A percentile compares a stretch with the other conserved stretches of the same genome.
phyloP scores from a whole-genome alignment of 2,329 filamentous ascomycete species.

The Cladobotryum protrusum region DNA sequence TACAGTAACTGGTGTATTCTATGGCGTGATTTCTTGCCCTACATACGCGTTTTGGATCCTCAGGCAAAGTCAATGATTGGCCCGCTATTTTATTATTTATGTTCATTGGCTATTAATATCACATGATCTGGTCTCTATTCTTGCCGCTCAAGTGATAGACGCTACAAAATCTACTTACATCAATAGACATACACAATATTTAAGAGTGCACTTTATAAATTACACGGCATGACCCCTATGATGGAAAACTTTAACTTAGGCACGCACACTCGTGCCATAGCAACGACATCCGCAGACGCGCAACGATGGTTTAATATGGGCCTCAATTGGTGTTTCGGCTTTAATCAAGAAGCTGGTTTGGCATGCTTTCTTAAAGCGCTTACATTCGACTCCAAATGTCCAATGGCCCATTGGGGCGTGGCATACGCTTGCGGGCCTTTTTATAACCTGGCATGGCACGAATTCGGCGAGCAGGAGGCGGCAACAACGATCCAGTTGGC shows the following conservation, averaged over 20 bases:
- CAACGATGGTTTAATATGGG: constrained; percentile 61
- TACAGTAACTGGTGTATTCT: too few relatives aligned
- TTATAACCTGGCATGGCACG: constrained; percentile 63
- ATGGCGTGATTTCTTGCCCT: neutral
- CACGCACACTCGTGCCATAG: constrained; percentile 44
- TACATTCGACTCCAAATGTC: constrained; percentile 44
- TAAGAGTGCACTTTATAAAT: neutral
- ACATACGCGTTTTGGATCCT: neutral
- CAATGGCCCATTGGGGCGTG: constrained; percentile 60
- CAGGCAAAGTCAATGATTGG: neutral
- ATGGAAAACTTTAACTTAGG: constrained; percentile 37
- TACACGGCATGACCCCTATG: neutral
- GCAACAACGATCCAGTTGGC: neutral
- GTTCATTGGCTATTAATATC: neutral
- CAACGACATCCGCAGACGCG: constrained; percentile 39
- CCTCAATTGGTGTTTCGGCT: constrained; percentile 61
- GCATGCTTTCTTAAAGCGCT: constrained; percentile 54
- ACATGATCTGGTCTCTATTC: neutral
- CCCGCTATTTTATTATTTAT: neutral
- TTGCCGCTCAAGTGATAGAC: neutral
- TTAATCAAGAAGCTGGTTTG: constrained; percentile 62
- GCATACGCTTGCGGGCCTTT: constrained; percentile 67
- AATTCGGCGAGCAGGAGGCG: constrained; percentile 2
- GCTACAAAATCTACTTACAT: neutral
- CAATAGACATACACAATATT: neutral